These are phyloP conservation scores for Clitocybe nebularis DNA, from an alignment of 1,284 basidiomycete genomes.

Conservation along the genomic window DNA sequence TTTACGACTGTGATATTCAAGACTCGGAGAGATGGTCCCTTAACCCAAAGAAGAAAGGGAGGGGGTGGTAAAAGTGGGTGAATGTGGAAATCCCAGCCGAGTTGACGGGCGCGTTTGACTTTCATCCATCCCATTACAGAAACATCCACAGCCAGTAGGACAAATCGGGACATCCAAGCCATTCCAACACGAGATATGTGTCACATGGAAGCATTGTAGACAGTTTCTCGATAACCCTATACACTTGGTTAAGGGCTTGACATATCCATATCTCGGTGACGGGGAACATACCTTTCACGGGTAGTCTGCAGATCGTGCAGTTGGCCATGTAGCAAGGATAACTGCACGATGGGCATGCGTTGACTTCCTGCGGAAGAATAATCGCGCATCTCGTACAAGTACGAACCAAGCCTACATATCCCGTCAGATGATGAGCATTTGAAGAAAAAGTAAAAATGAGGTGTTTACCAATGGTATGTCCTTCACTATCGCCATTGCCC, in stretches of 20 bases:
- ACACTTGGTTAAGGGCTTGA: background rate
- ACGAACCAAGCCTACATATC: conserved; percentile 28
- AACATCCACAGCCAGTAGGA: conserved; percentile 63
- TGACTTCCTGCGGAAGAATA: conserved; percentile 29
- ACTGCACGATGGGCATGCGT: conserved; percentile 48
- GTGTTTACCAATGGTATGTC: conserved; percentile 34
- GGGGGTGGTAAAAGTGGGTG: background rate
- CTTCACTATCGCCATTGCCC: conserved; percentile 27
- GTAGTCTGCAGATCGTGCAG: conserved; percentile 75
- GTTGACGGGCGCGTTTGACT: conserved; percentile 17
- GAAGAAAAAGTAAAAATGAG: conserved; percentile 3
- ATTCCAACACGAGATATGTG: conserved; percentile 65
- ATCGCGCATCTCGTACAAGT: conserved; percentile 34
- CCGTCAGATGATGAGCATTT: conserved; percentile 3
- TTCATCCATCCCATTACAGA: conserved; percentile 35
- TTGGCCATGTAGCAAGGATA: conserved; percentile 39
- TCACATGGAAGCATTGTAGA: conserved; percentile 60
- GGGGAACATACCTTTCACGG: conserved; percentile 62
- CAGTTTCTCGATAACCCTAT: conserved; percentile 71
- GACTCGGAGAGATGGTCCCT: too few relatives aligned
- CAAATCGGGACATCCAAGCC: conserved; percentile 45
- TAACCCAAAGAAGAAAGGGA: background rate
- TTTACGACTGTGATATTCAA: too few relatives aligned
- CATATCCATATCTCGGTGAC: conserved; percentile 2
- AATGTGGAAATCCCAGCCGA: conserved; percentile 10